Evolutionary conservation across 768 basidiomycete genomes (phyloP), one percentile per base, ranked within the genome.

Genomic region (Bullera alba): DNA sequence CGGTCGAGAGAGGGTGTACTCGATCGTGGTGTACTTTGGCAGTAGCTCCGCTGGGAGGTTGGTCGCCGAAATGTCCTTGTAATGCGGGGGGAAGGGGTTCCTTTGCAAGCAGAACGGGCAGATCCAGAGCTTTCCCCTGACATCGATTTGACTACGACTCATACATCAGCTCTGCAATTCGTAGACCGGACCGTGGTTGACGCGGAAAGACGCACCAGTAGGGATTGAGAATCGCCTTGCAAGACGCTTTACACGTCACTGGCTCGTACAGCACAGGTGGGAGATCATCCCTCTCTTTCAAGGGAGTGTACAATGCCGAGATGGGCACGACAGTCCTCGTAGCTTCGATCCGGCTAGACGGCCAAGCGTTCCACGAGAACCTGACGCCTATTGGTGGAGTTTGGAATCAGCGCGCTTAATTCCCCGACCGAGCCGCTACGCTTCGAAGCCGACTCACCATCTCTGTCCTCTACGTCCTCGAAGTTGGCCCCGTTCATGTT

Each of bases 331-430:
- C 93, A 4, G 89, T 96, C 62, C 93, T 81, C 30, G 92, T 97
- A 14, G 93, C 90, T 76, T 99, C 95, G 73, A 97, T 93, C 63
- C 95, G 83, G 53, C 90, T 92, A 29, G 91, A 92, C 2, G 92
- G 91, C 89, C 90, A 99, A 51, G 92, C 88, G 74, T 99, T 99
- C 95, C 93, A 97, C 41, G 92, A 93, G 59, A 97, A 79, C 48
- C 93, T 82, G 39, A 96, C 83, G 60, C 93, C 91, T 95, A 21
- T n/a, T 34, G 10, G 37, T 39, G 7, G 8, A 8, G 19, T 39
- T 21, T 10, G 19, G 37, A 10, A 7, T 7, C 12, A 39, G 37
- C 32, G 8, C 8, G 12, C 19, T 21, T 12, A 39, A 12, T 10
- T 10, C 37, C 19, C 22, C 19, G 19, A 14, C 12, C 19, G 22